Conservation (phyloP, 768 basidiomycete species). For the Fomitopsis serialis region DNA sequence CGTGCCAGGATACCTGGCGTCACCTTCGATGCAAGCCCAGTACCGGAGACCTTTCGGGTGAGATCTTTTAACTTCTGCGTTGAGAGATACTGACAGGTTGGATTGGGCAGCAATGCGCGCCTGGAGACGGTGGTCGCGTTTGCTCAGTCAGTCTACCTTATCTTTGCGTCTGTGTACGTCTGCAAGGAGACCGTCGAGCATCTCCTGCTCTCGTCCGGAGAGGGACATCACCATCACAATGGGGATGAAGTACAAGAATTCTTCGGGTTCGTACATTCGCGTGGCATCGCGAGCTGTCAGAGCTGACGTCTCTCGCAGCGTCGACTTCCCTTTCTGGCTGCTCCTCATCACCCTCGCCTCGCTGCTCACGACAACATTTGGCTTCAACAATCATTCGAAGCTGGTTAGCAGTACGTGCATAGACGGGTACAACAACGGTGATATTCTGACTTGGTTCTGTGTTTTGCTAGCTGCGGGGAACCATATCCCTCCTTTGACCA, state of each 20-base stretch:
- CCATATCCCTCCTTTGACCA: conserved; percentile 49
- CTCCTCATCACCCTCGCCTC: conserved; percentile 51
- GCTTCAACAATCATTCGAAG: conserved; percentile 60
- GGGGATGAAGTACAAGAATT: conserved; percentile 43
- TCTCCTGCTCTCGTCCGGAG: conserved; percentile 67
- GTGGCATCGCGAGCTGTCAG: conserved; percentile 14
- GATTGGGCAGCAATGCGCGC: conserved; percentile 48
- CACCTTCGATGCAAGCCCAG: conserved; percentile 22
- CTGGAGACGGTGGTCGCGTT: conserved; percentile 73
- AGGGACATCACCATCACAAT: conserved; percentile 65
- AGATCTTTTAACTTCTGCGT: conserved; percentile 27
- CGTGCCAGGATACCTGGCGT: conserved; percentile 39
- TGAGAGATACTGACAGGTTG: not conserved
- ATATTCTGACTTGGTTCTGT: not conserved
- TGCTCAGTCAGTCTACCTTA: conserved; percentile 87
- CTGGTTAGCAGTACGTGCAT: conserved; percentile 54
- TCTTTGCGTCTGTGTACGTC: conserved; percentile 93
- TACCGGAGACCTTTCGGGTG: conserved; percentile 55
- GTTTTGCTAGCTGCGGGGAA: conserved; percentile 50
- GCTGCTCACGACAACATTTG: conserved; percentile 47
- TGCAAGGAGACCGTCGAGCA: conserved; percentile 97
- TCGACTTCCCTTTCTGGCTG: conserved; percentile 62
- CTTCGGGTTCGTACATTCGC: conserved; percentile 30
- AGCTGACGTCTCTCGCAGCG: conserved; percentile 30
- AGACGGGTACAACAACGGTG: not conserved